These are phyloP conservation scores for Colletotrichum chlorophyti DNA, from an alignment of 2,329 filamentous ascomycete genomes.

Conservation along the genomic window DNA sequence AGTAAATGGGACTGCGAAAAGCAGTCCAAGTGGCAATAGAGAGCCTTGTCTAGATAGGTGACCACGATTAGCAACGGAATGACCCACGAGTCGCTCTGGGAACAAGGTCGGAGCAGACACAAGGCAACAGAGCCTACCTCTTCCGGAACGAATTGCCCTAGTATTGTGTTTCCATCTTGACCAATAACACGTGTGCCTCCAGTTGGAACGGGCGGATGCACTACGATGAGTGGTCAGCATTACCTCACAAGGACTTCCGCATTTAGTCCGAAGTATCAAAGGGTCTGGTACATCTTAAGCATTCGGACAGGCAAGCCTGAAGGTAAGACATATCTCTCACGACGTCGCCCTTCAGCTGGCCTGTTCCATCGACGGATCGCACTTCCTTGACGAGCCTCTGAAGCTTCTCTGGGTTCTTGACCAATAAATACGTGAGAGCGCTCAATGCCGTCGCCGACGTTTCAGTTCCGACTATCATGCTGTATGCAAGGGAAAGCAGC, in stretches of 20 bases:
- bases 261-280: background rate
- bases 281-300: constrained; percentile 38
- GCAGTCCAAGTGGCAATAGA: constrained; percentile 44
- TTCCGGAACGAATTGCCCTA: constrained; percentile 39
- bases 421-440: constrained; percentile 35
- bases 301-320: constrained; percentile 45
- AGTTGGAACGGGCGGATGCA: constrained; percentile 41
- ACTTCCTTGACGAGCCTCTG: constrained; percentile 44
- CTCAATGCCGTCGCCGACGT: constrained; percentile 40
- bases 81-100: too few relatives aligned
- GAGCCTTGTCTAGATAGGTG: constrained; percentile 28
- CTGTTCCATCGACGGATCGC: constrained; percentile 39
- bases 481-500: constrained; percentile 5
- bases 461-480: constrained; percentile 37
- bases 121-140: constrained; percentile 31
- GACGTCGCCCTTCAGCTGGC: constrained; percentile 42
- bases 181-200: constrained; percentile 36
- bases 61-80: background rate
- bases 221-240: constrained; percentile 36
- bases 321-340: constrained; percentile 37
- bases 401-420: constrained; percentile 36
- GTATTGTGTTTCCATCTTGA: constrained; percentile 39
- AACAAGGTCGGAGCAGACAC: too few relatives aligned
- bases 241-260: too few relatives aligned
- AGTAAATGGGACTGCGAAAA: constrained; percentile 37